phyloP scores from a whole-genome alignment of 371 early-diverging fungal genomes.

The Mortierella sp. region DNA sequence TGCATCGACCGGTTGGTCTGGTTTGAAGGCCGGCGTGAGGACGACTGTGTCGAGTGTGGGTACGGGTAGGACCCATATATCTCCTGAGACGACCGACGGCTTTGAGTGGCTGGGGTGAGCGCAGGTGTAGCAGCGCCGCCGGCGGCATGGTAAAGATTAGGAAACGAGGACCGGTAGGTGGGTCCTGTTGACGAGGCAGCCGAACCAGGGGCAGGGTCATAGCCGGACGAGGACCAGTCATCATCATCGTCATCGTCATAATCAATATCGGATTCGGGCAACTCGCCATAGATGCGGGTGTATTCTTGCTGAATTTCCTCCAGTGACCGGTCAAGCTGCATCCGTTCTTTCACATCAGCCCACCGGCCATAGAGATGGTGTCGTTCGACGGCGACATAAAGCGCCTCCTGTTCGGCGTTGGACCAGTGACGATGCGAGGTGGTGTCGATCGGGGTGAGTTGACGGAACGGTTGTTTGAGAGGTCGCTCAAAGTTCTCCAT shows the following conservation, averaged over 20 bases:
- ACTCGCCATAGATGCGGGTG: constrained; percentile 49
- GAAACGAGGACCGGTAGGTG: background rate
- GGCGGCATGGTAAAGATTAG: background rate
- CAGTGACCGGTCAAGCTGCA: constrained; percentile 34
- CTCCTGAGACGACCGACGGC: constrained; percentile 41
- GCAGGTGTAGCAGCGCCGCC: constrained; percentile 10
- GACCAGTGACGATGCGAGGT: constrained; percentile 33
- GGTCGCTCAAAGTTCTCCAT: constrained; percentile 10
- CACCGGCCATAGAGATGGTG: constrained; percentile 46
- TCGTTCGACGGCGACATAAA: constrained; percentile 45
- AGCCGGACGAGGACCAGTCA: constrained; percentile 1
- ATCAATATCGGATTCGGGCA: constrained; percentile 37
- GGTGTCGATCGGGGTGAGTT: constrained; percentile 21
- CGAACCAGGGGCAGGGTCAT: background rate
- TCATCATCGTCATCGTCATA: constrained; percentile 30
- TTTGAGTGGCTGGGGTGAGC: constrained; percentile 17
- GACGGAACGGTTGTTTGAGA: constrained; percentile 12
- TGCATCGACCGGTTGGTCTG: constrained; percentile 1
- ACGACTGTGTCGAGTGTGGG: background rate
- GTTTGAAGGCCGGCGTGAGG: constrained; percentile 2
- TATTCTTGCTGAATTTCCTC: constrained; percentile 50
- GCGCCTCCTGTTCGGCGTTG: constrained; percentile 42
- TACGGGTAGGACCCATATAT: constrained; percentile 5
- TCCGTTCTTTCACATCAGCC: constrained; percentile 34
- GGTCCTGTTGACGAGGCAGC: constrained; percentile 4